Conservation (phyloP, 2,329 filamentous ascomycete genomes). For the Clarireedia paspali region DNA sequence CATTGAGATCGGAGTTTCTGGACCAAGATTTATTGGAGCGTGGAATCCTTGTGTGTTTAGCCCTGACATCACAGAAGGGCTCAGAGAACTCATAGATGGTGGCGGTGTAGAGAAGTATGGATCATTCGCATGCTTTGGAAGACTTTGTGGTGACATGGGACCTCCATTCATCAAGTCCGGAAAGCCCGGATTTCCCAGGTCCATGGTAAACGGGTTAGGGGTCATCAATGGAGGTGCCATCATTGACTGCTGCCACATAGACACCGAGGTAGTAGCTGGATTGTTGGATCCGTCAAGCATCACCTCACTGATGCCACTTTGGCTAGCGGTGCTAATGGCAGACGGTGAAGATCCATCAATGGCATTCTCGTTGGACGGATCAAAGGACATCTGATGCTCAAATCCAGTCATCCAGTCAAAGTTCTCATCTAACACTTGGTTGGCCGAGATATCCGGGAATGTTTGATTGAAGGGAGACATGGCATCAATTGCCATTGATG, state of each 20-base stretch:
- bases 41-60: conserved; percentile 54
- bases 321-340: conserved; percentile 89
- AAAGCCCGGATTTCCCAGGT: conserved; percentile 66
- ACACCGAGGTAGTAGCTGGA: conserved; percentile 43
- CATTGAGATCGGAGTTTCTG: conserved; percentile 67
- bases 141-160: conserved; percentile 62
- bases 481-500: conserved; percentile 55
- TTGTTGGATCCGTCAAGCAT: conserved; percentile 79
- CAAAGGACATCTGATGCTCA: conserved; percentile 65
- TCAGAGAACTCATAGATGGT: conserved; percentile 64
- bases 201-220: conserved; percentile 62
- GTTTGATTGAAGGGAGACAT: conserved; percentile 51
- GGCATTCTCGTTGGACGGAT: conserved; percentile 65
- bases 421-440: conserved; percentile 61
- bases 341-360: conserved; percentile 93
- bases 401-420: conserved; percentile 69
- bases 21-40: conserved; percentile 60
- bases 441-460: conserved; percentile 50
- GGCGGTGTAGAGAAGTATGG: conserved; percentile 74
- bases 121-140: conserved; percentile 64
- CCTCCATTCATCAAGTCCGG: conserved; percentile 66
- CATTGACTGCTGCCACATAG: conserved; percentile 63
- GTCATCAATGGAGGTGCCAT: conserved; percentile 62
- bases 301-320: conserved; percentile 82
- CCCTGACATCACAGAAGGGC: conserved; percentile 62